phyloP scores from a whole-genome alignment of 371 early-diverging fungal genomes.

The Caulochytrium protostelioides region DNA sequence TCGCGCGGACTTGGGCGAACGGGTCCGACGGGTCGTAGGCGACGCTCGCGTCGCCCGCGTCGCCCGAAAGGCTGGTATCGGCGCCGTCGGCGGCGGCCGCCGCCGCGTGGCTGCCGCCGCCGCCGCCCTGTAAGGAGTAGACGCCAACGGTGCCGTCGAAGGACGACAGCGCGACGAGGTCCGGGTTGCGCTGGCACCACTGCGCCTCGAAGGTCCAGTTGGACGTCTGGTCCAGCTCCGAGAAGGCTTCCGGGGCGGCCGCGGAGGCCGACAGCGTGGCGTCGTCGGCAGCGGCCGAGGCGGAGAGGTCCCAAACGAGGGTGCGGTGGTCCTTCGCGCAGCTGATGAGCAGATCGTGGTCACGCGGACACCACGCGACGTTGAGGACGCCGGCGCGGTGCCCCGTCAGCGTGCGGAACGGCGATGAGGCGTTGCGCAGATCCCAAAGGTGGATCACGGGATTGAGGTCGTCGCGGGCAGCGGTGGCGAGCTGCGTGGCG shows the following conservation, averaged over 20 bases:
- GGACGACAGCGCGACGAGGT: conserved; percentile 56
- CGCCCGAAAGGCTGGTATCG: conserved; percentile 1
- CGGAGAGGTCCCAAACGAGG: conserved; percentile 59
- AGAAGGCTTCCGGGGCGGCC: conserved; percentile 10
- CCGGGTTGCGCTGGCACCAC: conserved; percentile 82
- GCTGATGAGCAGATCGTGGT: conserved; percentile 61
- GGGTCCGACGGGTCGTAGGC: conserved; percentile 30
- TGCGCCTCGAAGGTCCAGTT: conserved; percentile 84
- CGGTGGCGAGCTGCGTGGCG: conserved; percentile 86
- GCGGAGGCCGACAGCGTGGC: no score
- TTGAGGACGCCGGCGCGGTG: conserved; percentile 71
- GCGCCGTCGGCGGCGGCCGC: neutral
- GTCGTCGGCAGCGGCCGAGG: no score
- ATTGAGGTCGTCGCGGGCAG: conserved; percentile 67
- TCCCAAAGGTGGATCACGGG: conserved; percentile 82
- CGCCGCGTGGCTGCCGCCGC: neutral
- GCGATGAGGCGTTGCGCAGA: conserved; percentile 67
- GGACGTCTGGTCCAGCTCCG: conserved; percentile 38
- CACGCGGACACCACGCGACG: conserved; percentile 80
- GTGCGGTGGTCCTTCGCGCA: conserved; percentile 82
- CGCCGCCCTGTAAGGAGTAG: conserved; percentile 45
- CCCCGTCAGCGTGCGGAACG: conserved; percentile 41
- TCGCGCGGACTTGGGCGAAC: conserved; percentile 40
- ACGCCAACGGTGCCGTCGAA: conserved; percentile 71
- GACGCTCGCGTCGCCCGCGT: conserved; percentile 2